Conservation (phyloP, 768 basidiomycete genomes). For the Amanita pallidorosea region DNA sequence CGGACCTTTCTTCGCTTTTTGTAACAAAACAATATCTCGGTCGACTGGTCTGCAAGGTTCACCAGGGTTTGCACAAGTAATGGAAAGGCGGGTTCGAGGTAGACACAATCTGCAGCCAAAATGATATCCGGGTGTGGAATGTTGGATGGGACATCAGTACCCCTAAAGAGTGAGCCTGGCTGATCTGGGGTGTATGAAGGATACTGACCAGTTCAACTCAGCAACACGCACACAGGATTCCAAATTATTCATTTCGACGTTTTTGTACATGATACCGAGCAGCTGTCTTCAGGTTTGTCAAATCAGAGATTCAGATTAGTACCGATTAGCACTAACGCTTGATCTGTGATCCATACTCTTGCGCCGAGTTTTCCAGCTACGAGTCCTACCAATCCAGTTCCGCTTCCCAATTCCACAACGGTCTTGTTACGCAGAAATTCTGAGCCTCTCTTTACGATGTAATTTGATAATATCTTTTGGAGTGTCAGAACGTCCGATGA, state of each 20-base stretch:
- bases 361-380: slow-evolving; percentile 58
- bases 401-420: slow-evolving; percentile 80
- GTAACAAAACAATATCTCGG: slow-evolving; percentile 84
- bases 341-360: slow-evolving; percentile 80
- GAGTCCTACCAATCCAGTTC: slow-evolving; percentile 89
- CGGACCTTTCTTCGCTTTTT: slow-evolving; percentile 84
- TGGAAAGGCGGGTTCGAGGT: slow-evolving; percentile 90
- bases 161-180: slow-evolving; percentile 36
- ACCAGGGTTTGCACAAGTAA: slow-evolving; percentile 72
- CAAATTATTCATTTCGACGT: slow-evolving; percentile 59
- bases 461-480: slow-evolving; percentile 63
- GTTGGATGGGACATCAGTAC: slow-evolving; percentile 39
- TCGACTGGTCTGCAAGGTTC: slow-evolving; percentile 41
- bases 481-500: neutral
- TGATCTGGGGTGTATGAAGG: slow-evolving; percentile 3
- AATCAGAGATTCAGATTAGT: slow-evolving; percentile 7
- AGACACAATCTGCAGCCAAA: slow-evolving; percentile 91
- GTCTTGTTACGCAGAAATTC: slow-evolving; percentile 39
- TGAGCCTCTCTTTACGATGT: slow-evolving; percentile 49
- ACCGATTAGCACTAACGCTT: slow-evolving; percentile 54
- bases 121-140: slow-evolving; percentile 52
- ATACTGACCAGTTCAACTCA: slow-evolving; percentile 74
- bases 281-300: slow-evolving; percentile 42
- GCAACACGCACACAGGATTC: slow-evolving; percentile 38
- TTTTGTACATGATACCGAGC: slow-evolving; percentile 67